Evolutionary conservation across 2,329 filamentous ascomycete genomes (phyloP), one percentile per base, ranked within the genome.

Genomic region (Fusarium heterosporum): DNA sequence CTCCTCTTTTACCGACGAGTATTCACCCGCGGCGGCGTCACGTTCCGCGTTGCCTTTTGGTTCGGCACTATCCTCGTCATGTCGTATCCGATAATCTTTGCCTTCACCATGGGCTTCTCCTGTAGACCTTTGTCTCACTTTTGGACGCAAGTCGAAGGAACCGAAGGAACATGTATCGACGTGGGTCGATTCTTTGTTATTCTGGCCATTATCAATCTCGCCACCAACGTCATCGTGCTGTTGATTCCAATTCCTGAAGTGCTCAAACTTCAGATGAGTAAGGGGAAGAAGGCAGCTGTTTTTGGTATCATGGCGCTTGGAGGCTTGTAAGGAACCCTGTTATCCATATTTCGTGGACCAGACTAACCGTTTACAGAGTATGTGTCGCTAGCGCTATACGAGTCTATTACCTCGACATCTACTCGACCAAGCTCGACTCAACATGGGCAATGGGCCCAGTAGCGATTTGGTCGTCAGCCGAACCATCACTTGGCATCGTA

Each of bases 1-100:
- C 60, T 63, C 1, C 51, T 63, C 4, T 63, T 63, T 11, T 63
- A 63, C n/a, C 39, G 39, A 63, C 58, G 60, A 38, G 11, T 63
- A 8, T 63, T 63, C 1, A 50, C 22, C 1, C 30, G 58, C 1
- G 43, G 58, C 1, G 34, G 43, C 11, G 10, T 57, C 1, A 34
- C 38, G 2, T 63, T 63, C 10, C 46, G 10, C 16, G 13, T 63
- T 3, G 51, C 29, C 8, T 63, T 63, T 12, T 63, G 60, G 60
- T 63, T 63, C n/a, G 34, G 43, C 1, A 3, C 50, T 1, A 6
- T 46, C 1, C n/a, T 63, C 1, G 60, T 63, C 3, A 34, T 1
- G 2, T 28, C 60, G 6, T 63, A 63, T 12, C 60, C 60, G 0
- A 25, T 63, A 9, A 57, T 40, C 30, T 63, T 63, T 10, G 6